phyloP scores from a whole-genome alignment of 176 grass and related monocot genomes.

The Stipa capillata region DNA sequence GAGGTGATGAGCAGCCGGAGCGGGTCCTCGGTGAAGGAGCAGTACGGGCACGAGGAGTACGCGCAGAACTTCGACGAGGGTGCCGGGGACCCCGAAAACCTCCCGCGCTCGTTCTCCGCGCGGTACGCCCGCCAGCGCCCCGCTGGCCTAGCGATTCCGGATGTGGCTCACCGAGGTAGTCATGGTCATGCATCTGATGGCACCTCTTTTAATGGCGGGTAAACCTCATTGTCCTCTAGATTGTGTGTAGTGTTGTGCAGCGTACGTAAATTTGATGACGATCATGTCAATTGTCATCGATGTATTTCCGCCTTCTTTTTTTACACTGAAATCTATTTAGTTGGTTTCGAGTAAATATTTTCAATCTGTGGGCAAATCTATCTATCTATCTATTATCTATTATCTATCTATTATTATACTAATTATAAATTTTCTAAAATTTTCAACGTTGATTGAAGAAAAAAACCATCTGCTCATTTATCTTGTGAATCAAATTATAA shows the following conservation, averaged over 20 bases:
- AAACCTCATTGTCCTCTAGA: no score
- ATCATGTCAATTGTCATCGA: background rate
- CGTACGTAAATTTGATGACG: no score
- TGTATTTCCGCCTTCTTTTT: background rate
- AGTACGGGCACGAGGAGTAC: slow-evolving; percentile 35
- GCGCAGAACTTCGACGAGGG: slow-evolving; percentile 67
- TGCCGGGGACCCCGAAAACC: slow-evolving; percentile 35
- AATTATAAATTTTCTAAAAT: no score
- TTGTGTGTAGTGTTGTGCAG: no score
- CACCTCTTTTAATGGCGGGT: no score
- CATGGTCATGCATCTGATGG: background rate
- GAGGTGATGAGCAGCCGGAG: background rate
- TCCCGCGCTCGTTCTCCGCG: slow-evolving; percentile 37
- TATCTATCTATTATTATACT: no score
- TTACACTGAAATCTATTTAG: no score
- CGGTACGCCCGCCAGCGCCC: slow-evolving; percentile 6
- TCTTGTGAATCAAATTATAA: no score
- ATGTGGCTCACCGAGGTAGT: background rate
- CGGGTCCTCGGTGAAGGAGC: background rate
- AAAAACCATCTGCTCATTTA: no score
- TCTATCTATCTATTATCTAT: no score
- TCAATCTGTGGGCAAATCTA: background rate
- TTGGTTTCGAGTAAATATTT: no score
- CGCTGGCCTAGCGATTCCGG: background rate
- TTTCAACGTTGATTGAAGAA: no score